These are phyloP conservation scores for Hanseniaspora gamundiae DNA, from an alignment of 1,139 yeast species.

Conservation along the genomic window DNA sequence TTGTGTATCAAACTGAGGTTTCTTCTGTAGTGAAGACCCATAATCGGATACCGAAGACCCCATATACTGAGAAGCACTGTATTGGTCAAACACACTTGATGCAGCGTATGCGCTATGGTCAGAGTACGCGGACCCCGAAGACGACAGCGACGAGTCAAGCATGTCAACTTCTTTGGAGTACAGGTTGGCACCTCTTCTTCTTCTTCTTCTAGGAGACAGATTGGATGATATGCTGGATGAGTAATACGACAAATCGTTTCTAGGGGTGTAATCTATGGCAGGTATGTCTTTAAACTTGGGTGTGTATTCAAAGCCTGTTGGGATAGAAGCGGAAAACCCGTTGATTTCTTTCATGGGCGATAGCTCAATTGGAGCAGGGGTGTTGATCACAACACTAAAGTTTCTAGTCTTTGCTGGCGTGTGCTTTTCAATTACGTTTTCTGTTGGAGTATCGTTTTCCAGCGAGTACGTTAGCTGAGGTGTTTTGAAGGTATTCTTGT, in stretches of 20 bases:
- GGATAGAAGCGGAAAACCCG: neutral
- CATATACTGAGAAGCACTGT: neutral
- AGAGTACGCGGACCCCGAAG: conserved; percentile 1
- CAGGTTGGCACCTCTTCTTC: conserved; percentile 7
- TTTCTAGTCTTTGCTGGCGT: neutral
- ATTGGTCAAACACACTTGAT: neutral
- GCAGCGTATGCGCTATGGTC: neutral
- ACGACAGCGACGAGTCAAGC: conserved; percentile 4
- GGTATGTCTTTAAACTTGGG: neutral
- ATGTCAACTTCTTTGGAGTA: neutral
- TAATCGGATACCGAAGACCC: neutral
- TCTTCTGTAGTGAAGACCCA: neutral
- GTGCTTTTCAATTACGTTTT: neutral
- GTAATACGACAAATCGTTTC: conserved; percentile 22
- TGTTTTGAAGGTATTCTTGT: too few relatives aligned
- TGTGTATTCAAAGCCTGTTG: neutral
- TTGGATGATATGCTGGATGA: conserved; percentile 23
- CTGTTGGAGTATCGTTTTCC: neutral
- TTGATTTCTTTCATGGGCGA: neutral
- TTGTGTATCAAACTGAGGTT: neutral
- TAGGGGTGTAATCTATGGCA: conserved; percentile 17
- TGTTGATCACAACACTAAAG: neutral
- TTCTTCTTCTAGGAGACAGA: conserved; percentile 19
- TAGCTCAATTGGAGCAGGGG: neutral
- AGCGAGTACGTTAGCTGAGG: too few relatives aligned